phyloP scores from a whole-genome alignment of 257 asterid genomes.

The Solanum piurae region DNA sequence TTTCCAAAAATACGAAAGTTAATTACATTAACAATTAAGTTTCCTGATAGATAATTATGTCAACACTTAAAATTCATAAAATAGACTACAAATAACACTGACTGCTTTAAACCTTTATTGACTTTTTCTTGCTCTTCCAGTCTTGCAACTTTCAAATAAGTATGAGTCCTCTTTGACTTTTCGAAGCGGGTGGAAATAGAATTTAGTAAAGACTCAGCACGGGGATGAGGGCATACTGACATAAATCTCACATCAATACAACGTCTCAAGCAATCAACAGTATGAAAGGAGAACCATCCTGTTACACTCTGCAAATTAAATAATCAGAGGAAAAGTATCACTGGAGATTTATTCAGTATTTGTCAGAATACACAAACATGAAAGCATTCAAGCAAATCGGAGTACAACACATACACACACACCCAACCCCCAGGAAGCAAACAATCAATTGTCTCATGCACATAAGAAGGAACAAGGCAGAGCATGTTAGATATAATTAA shows the following conservation, averaged over 20 bases:
- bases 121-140: slow-evolving; percentile 36
- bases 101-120: slow-evolving; percentile 13
- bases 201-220: slow-evolving; percentile 58
- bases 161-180: slow-evolving; percentile 37
- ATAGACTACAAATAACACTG: neutral
- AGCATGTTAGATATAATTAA: neutral
- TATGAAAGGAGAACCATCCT: slow-evolving; percentile 73
- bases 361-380: neutral
- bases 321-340: neutral
- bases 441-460: neutral
- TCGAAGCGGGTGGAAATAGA: slow-evolving; percentile 54
- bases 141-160: slow-evolving; percentile 30
- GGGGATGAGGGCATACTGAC: slow-evolving; percentile 60
- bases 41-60: neutral
- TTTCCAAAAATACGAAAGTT: neutral
- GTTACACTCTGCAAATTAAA: slow-evolving; percentile 18
- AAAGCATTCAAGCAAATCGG: neutral
- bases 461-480: neutral
- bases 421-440: neutral
- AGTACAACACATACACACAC: neutral
- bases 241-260: slow-evolving; percentile 77
- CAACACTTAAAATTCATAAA: neutral
- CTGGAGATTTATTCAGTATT: neutral
- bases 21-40: neutral
- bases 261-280: slow-evolving; percentile 49